phyloP scores from a whole-genome alignment of 2,329 filamentous ascomycete species.

The Phoma sp. region DNA sequence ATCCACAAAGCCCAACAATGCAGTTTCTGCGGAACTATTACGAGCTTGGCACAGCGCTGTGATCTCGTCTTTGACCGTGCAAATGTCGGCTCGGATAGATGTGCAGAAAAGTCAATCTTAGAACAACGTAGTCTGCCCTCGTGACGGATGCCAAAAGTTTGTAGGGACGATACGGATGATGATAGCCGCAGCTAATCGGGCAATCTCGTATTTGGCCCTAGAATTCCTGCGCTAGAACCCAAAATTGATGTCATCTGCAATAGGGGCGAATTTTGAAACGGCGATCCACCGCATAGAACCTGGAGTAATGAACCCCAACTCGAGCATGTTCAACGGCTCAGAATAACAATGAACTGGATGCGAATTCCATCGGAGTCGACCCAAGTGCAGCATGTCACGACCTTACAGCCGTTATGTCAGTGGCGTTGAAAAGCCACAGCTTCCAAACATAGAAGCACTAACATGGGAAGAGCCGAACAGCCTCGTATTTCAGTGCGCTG shows the following conservation, averaged over 20 bases:
- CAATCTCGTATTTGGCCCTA: background rate
- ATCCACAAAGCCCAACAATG: too few species aligned
- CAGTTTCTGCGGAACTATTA: too few species aligned
- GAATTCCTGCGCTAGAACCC: background rate
- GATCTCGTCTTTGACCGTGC: too few species aligned
- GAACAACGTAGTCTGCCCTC: background rate
- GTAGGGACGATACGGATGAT: background rate
- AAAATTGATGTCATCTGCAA: background rate
- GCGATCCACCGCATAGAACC: background rate
- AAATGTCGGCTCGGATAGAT: too few species aligned
- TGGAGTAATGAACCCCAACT: background rate
- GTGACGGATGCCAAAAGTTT: background rate
- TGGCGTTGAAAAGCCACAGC: background rate
- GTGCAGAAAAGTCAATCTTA: background rate
- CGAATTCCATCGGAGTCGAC: too few species aligned
- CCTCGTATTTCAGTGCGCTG: background rate
- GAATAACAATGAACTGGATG: too few species aligned
- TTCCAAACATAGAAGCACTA: background rate
- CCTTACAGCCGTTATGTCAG: background rate
- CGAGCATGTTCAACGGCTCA: too few species aligned
- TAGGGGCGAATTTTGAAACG: background rate
- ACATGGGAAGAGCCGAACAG: background rate
- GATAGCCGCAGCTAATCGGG: background rate
- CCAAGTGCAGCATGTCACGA: too few species aligned
- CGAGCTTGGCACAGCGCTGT: too few species aligned